Conservation (phyloP, 768 basidiomycete species). For the Pleurotus giganteus region DNA sequence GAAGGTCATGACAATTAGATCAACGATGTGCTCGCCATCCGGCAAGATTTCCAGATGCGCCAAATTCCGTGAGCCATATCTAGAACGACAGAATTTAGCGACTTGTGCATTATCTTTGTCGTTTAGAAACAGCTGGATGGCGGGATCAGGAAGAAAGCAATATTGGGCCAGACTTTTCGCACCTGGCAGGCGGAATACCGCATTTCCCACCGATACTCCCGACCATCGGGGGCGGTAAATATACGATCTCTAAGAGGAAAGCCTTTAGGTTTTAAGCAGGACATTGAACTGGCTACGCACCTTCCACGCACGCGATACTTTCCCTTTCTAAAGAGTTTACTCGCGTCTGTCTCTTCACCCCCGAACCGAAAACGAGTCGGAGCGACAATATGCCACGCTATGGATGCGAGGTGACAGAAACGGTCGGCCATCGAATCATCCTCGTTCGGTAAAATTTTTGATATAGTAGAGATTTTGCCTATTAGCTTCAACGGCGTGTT, state of each 20-base stretch:
- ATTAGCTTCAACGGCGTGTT: neutral
- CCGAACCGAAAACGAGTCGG: neutral
- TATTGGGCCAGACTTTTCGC: neutral
- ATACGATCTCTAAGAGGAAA: neutral
- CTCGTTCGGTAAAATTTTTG: neutral
- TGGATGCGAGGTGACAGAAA: neutral
- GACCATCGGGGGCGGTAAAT: constrained; percentile 4
- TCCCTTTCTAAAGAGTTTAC: neutral
- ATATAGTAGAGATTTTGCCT: neutral
- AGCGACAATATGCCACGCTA: constrained; percentile 3
- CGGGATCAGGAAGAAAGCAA: neutral
- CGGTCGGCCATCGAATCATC: neutral
- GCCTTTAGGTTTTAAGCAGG: neutral
- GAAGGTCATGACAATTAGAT: constrained; percentile 27
- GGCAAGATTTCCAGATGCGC: constrained; percentile 22
- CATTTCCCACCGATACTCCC: constrained; percentile 9
- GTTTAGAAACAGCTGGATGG: constrained; percentile 17
- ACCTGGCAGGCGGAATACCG: neutral
- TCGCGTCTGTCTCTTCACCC: neutral
- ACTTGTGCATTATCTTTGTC: constrained; percentile 18
- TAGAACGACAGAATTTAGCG: constrained; percentile 18
- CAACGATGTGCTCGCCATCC: constrained; percentile 22
- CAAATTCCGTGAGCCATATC: constrained; percentile 10
- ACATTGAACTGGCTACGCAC: neutral
- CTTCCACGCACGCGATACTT: neutral